Evolutionary conservation across 495 filamentous ascomycete genomes (phyloP), one percentile per base, ranked within the genome.

Genomic region (Neurospora hispaniola): DNA sequence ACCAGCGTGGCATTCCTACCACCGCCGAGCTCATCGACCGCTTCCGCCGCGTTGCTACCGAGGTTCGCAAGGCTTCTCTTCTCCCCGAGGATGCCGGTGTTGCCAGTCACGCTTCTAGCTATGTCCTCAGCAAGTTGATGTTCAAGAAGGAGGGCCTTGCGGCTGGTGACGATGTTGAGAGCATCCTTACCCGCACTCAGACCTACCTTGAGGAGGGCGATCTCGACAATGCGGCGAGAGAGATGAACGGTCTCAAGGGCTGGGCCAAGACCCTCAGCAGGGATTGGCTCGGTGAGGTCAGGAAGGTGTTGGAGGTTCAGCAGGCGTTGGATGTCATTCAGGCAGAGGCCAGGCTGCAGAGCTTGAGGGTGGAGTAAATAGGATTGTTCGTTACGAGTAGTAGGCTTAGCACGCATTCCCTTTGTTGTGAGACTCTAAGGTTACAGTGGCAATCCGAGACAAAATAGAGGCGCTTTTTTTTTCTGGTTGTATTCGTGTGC

Each of bases 211-310:
- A 98, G 83, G 92, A 98, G 82, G 96, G 96, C 40, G 88, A 96
- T 76, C 82, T 99, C 42, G 96, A 99, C 78, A 90, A 86, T 69
- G 96, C 96, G 46, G 94, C 95, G 9, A 87, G 96, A 74, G 96
- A 99, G 86, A 94, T 98, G 92, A 98, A 97, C 79, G 88, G 88
- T 23, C 85, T 99, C 70, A 85, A 88, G 71, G 96, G 96, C 31
- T 98, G 96, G 96, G 94, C 94, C 31, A 97, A 94, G 85, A 95
- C 91, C 69, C 82, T 99, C 79, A 94, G 92, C 79, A 88, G 90
- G 77, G 96, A 99, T 80, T 99, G 96, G 96, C 78, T 99, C 76
- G 88, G 85, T 48, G 96, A 99, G 86, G 90, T 92, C 35, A 87
- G 96, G 76, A 89, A 90, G 82, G 91, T 96, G 75, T 84, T 98